These are phyloP conservation scores for Exophiala oligosperma DNA, from an alignment of 2,329 filamentous ascomycete species.

Conservation along the genomic window DNA sequence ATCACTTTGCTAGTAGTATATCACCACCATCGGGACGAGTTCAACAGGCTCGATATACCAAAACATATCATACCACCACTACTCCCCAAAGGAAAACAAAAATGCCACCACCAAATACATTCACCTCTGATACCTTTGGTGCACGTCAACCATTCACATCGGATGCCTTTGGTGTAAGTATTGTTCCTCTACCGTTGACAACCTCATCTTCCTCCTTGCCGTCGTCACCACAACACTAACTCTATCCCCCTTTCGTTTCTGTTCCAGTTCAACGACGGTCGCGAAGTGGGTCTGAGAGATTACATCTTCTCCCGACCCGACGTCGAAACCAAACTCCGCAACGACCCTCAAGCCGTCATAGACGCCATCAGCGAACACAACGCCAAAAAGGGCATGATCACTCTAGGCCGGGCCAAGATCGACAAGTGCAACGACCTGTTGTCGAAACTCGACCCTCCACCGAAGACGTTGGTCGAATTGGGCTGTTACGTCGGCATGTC, in stretches of 20 bases:
- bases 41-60: no score
- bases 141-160: background rate
- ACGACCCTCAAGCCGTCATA: conserved; percentile 33
- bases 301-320: conserved; percentile 5
- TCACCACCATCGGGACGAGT: no score
- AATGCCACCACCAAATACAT: background rate
- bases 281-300: background rate
- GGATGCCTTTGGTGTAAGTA: background rate
- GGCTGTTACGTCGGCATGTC: conserved; percentile 41
- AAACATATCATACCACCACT: no score
- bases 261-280: conserved; percentile 2
- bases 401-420: conserved; percentile 34
- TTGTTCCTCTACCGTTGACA: no score
- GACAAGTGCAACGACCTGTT: conserved; percentile 29
- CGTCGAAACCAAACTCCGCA: conserved; percentile 2
- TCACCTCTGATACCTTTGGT: background rate
- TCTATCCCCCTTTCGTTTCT: no score
- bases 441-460: conserved; percentile 28
- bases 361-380: conserved; percentile 36
- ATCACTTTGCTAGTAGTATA: no score
- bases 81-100: no score
- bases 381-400: conserved; percentile 35
- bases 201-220: background rate
- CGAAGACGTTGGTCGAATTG: conserved; percentile 38
- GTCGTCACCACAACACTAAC: no score